Conservation (phyloP, 805 yeast genomes). For the Saccharomyces paradoxus region DNA sequence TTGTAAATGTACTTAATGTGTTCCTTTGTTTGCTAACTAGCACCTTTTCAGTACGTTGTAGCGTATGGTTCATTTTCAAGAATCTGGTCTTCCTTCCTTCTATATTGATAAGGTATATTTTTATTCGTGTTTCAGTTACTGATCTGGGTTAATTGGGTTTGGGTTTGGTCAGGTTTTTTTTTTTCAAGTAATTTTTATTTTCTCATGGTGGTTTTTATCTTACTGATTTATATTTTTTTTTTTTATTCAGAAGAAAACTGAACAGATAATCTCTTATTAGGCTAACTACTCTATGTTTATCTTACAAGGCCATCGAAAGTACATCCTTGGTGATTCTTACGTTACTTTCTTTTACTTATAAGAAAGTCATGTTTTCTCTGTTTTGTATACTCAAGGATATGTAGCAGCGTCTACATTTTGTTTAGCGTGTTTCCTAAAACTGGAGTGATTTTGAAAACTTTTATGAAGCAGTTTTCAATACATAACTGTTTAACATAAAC, state of each 20-base stretch:
- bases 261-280: neutral
- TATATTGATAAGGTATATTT: neutral
- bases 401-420: neutral
- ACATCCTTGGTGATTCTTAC: neutral
- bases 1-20: conserved; percentile 14
- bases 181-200: neutral
- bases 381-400: neutral
- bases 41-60: neutral
- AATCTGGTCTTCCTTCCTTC: neutral
- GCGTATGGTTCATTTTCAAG: neutral
- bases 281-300: neutral
- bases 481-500: neutral
- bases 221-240: neutral
- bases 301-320: neutral
- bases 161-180: neutral
- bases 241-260: neutral
- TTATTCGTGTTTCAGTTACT: neutral
- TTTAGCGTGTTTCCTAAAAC: neutral
- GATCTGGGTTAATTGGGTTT: neutral
- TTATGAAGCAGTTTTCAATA: neutral
- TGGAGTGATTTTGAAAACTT: neutral
- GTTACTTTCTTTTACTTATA: neutral
- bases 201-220: neutral
- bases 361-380: neutral
- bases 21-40: neutral